These are phyloP conservation scores for Articulospora tetracladia DNA, from an alignment of 495 filamentous ascomycete genomes.

Conservation along the genomic window DNA sequence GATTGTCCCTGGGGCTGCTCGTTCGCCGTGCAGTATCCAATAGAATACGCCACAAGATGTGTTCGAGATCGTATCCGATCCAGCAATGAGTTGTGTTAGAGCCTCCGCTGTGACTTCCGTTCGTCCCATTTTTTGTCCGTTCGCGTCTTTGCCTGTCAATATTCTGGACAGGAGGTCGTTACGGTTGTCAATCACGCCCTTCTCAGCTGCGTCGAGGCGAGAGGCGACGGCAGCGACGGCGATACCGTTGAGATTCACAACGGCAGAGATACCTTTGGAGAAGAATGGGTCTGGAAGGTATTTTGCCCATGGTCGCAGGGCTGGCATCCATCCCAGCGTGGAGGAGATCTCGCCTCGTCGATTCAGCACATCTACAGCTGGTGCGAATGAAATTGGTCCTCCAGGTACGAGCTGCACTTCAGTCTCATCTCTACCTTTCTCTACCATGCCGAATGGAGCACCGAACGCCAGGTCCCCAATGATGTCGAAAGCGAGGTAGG, in stretches of 20 bases:
- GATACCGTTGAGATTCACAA: constrained; percentile 64
- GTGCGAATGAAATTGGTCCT: constrained; percentile 46
- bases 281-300: constrained; percentile 66
- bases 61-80: constrained; percentile 82
- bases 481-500: constrained; percentile 89
- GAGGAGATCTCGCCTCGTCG: constrained; percentile 61
- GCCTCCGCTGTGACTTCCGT: constrained; percentile 81
- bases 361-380: constrained; percentile 66
- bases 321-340: constrained; percentile 52
- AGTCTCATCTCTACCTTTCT: constrained; percentile 49
- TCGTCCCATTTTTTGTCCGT: constrained; percentile 63
- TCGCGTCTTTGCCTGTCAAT: constrained; percentile 78
- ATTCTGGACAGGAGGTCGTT: constrained; percentile 75
- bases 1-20: constrained; percentile 54
- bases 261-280: constrained; percentile 51
- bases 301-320: constrained; percentile 56
- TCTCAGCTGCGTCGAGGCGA: constrained; percentile 57
- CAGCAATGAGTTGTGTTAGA: constrained; percentile 84
- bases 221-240: constrained; percentile 73
- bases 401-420: constrained; percentile 45
- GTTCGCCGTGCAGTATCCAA: constrained; percentile 34
- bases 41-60: constrained; percentile 74
- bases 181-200: constrained; percentile 44
- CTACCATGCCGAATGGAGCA: constrained; percentile 54
- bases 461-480: constrained; percentile 70